A percentile compares a stretch with the other conserved stretches of the same genome.
Conservation (phyloP, 176 grass and related monocot species). For the Panicum miliaceum region DNA sequence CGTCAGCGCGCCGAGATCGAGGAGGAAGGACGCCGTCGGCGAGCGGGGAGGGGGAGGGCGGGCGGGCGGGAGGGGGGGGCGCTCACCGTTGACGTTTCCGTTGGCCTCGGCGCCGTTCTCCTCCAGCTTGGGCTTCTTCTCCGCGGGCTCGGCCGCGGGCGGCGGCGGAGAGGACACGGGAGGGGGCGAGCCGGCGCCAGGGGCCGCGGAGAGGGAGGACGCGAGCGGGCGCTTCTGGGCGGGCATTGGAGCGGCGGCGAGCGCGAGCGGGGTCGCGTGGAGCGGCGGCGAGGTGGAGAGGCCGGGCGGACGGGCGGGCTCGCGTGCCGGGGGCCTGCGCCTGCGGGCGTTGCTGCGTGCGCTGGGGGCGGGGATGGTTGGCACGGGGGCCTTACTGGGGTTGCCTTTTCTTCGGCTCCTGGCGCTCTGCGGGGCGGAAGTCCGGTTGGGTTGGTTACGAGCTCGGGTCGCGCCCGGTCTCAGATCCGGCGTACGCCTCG, state of each 20-base stretch:
- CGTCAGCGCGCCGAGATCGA: slow-evolving; percentile 31
- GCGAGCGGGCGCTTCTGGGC: slow-evolving; percentile 49
- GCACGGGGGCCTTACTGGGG: neutral
- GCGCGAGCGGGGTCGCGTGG: slow-evolving; percentile 17
- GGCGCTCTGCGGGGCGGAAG: neutral
- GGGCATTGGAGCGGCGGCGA: slow-evolving; percentile 34
- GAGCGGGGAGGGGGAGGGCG: neutral
- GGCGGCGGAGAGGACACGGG: neutral
- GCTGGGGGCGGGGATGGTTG: neutral
- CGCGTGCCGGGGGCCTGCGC: neutral
- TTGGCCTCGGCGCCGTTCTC: slow-evolving; percentile 41
- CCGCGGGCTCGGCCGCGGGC: slow-evolving; percentile 10
- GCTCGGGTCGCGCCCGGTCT: neutral
- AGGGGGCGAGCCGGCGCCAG: slow-evolving; percentile 1
- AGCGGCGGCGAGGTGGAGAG: slow-evolving; percentile 18
- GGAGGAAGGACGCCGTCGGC: neutral
- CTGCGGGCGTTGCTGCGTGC: neutral
- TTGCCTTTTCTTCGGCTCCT: neutral
- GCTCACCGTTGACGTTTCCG: slow-evolving; percentile 30
- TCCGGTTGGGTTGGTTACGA: neutral
- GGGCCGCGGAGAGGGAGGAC: neutral
- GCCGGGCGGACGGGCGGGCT: too few species aligned
- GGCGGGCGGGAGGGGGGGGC: neutral
- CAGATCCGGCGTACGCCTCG: neutral
- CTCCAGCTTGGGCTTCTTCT: slow-evolving; percentile 36